Evolutionary conservation across 306 rosid species (phyloP).

Genomic region (Cucumis melo): DNA sequence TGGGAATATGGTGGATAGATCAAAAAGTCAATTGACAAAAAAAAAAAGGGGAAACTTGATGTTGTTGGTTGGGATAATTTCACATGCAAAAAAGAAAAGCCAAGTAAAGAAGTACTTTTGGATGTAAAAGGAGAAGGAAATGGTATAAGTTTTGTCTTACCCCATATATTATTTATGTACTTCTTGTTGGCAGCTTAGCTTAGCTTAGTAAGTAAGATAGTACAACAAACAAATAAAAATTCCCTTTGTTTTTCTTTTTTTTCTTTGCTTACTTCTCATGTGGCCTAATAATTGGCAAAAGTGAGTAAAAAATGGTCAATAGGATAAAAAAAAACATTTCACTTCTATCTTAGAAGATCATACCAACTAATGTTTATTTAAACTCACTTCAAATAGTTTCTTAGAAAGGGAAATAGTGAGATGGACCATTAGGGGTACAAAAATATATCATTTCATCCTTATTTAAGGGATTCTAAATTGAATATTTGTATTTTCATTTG

Average conservation of each 20-base stretch:
- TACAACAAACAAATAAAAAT: not conserved
- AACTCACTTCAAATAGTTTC: too few species aligned
- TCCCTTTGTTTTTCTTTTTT: not conserved
- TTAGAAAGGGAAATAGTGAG: too few species aligned
- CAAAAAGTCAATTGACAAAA: not conserved
- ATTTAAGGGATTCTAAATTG: not conserved
- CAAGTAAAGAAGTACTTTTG: not conserved
- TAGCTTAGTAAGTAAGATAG: not conserved
- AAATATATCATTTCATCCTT: not conserved
- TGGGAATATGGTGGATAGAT: not conserved
- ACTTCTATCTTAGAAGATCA: not conserved
- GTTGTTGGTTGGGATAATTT: not conserved
- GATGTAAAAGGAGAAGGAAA: not conserved
- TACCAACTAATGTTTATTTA: too few species aligned
- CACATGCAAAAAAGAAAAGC: not conserved
- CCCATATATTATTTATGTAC: not conserved
- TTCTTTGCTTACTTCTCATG: not conserved
- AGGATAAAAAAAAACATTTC: too few species aligned
- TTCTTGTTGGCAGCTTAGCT: not conserved
- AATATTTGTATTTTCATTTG: not conserved
- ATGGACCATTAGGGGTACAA: not conserved
- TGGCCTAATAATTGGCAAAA: not conserved
- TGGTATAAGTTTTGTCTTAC: not conserved
- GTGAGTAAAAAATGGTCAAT: not conserved
- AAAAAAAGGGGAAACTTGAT: not conserved